phyloP scores from a whole-genome alignment of 129 eudicot genomes.

The Centella asiatica region DNA sequence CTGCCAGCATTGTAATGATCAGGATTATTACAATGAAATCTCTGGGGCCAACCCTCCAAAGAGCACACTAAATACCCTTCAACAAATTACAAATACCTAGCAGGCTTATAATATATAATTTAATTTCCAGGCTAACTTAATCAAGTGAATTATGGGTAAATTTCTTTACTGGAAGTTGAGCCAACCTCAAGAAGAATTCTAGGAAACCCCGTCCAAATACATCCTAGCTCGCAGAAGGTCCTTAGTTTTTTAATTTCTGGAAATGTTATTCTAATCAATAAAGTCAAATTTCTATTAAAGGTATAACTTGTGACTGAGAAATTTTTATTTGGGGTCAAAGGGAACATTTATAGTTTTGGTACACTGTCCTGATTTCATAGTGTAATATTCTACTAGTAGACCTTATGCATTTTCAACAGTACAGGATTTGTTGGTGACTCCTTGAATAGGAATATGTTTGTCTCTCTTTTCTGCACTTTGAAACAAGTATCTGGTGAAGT shows the following conservation, averaged over 20 bases:
- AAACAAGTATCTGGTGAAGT: conserved; percentile 56
- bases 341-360: too few species aligned
- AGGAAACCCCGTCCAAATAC: too few species aligned
- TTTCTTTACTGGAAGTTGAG: background rate
- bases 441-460: conserved; percentile 93
- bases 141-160: background rate
- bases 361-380: background rate
- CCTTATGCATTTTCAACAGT: conserved; percentile 42
- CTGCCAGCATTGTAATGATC: background rate
- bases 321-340: background rate
- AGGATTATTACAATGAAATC: background rate
- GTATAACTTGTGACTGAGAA: background rate
- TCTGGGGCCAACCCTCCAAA: background rate
- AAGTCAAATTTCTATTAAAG: background rate
- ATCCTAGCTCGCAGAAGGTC: background rate
- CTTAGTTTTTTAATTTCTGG: background rate
- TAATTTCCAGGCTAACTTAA: background rate
- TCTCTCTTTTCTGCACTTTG: conserved; percentile 82
- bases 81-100: background rate
- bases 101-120: background rate
- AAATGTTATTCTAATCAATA: background rate
- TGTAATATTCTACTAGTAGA: conserved; percentile 21
- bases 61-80: background rate
- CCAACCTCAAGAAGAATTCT: too few species aligned
- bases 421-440: conserved; percentile 99